Evolutionary conservation across 345 rosid species (phyloP), one percentile per base, ranked within the genome.

Genomic region (Populus tremula): DNA sequence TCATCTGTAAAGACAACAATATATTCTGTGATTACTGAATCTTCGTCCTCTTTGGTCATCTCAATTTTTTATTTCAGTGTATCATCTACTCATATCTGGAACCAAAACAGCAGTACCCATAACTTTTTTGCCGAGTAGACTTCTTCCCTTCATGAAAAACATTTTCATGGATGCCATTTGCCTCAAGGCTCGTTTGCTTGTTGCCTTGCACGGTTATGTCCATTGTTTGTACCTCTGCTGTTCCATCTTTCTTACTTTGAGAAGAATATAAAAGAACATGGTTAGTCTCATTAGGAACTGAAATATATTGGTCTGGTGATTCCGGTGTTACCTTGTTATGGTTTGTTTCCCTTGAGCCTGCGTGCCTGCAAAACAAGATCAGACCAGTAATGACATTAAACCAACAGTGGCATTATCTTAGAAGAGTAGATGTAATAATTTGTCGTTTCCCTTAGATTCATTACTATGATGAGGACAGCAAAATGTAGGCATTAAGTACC

Each of bases 321-420:
- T 85, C 92, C 2, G 86, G 93, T 54, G 87, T 89, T 82, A 89
- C 83, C 81, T 70, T 88, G 80, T 83, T 83, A 74, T 87, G 88
- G 87, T 80, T 93, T 67, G 69, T 87, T 80, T 94, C 98, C 83
- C 81, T 84, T 7, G 78, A 33, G 70, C 88, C 88, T 66, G 84
- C 63, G 53, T 27, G 70, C 87, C 92, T 90, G 82, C 67, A 72
- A 14, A 62, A 61, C 70, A 75, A 13, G 49, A 74, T 27, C 62
- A 39, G 54, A 54, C 18, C 35, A 35, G 21, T 6, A 67, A 70
- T 21, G n/a, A 6, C 17, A 31, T 31, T 14, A 23, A 64, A 29
- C 67, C 38, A 64, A 14, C 67, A 64, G 9, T 64, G 36, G 10
- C 69, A 59, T 23, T 59, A 59, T 3, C 41, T 3, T 33, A 14